Percentiles rank a stretch among this genome's conserved stretches.
phyloP scores from a whole-genome alignment of 164 flowering plant species.

The Kalanchoe fedtschenkoi region DNA sequence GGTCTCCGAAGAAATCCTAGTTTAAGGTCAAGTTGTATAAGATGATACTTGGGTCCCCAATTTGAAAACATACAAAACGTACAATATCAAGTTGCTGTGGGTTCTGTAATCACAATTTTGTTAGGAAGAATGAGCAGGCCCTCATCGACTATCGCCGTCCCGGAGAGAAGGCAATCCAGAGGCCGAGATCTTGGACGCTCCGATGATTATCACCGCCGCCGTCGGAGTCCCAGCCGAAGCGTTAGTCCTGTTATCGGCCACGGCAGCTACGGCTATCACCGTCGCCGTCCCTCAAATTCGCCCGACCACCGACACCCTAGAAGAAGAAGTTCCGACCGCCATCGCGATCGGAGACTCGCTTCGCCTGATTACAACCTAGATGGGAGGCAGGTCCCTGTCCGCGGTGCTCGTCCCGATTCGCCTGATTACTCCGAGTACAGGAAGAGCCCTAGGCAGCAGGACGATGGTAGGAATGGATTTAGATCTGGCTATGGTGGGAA shows the following conservation, averaged over 20 bases:
- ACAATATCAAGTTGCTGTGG: too few species aligned
- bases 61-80: too few species aligned
- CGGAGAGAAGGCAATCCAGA: not conserved
- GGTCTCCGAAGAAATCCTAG: too few species aligned
- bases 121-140: not conserved
- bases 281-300: slow-evolving; percentile 13
- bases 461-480: slow-evolving; percentile 5
- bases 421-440: slow-evolving; percentile 10
- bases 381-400: not conserved
- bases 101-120: not conserved
- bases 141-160: slow-evolving; percentile 5
- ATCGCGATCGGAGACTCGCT: not conserved
- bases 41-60: too few species aligned
- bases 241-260: slow-evolving; percentile 11
- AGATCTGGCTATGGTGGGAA: not conserved
- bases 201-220: slow-evolving; percentile 6
- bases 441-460: slow-evolving; percentile 18
- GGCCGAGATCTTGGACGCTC: slow-evolving; percentile 11
- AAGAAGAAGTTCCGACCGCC: slow-evolving; percentile 13
- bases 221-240: slow-evolving; percentile 11
- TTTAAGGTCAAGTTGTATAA: too few species aligned
- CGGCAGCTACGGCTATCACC: slow-evolving; percentile 11
- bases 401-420: slow-evolving; percentile 3
- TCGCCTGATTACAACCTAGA: not conserved
- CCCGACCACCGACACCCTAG: slow-evolving; percentile 19